Conservation (phyloP, 495 filamentous ascomycete species). For the Halenospora varia region DNA sequence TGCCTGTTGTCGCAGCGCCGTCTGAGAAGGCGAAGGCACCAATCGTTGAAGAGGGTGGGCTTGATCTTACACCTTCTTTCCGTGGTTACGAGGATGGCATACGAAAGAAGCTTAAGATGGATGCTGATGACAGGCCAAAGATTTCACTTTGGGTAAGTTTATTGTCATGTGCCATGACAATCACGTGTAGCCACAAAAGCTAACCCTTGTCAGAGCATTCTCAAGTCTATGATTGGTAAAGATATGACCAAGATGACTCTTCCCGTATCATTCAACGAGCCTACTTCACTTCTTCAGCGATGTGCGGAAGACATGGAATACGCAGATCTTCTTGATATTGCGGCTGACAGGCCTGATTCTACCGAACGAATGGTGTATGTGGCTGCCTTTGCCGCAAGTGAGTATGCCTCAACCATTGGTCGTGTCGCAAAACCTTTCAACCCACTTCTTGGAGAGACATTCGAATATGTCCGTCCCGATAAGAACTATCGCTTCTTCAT, state of each 20-base stretch:
- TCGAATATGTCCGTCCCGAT: conserved; percentile 92
- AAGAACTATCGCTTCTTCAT: conserved; percentile 98
- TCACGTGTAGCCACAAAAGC: neutral
- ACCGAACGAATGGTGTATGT: conserved; percentile 95
- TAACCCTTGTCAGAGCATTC: conserved; percentile 63
- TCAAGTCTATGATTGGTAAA: conserved; percentile 99
- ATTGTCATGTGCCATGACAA: neutral
- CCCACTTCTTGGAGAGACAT: conserved; percentile 91
- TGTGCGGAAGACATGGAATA: conserved; percentile 98
- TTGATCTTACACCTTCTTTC: conserved; percentile 72
- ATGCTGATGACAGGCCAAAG: conserved; percentile 87
- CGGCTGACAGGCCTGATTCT: conserved; percentile 79
- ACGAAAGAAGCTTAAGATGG: conserved; percentile 75
- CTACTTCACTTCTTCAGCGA: conserved; percentile 92
- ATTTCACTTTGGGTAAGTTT: conserved; percentile 91
- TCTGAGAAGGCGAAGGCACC: conserved; percentile 36
- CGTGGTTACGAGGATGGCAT: conserved; percentile 87
- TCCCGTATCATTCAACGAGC: conserved; percentile 97
- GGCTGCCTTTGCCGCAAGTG: conserved; percentile 89
- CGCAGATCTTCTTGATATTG: conserved; percentile 84
- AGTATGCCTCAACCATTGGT: conserved; percentile 94
- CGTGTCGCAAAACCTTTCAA: conserved; percentile 99
- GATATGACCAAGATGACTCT: conserved; percentile 99
- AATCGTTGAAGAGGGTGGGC: conserved; percentile 40
- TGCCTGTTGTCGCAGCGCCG: conserved; percentile 42